phyloP scores from a whole-genome alignment of 202 grass and related monocot genomes.

The Schoenoplectus triqueter region DNA sequence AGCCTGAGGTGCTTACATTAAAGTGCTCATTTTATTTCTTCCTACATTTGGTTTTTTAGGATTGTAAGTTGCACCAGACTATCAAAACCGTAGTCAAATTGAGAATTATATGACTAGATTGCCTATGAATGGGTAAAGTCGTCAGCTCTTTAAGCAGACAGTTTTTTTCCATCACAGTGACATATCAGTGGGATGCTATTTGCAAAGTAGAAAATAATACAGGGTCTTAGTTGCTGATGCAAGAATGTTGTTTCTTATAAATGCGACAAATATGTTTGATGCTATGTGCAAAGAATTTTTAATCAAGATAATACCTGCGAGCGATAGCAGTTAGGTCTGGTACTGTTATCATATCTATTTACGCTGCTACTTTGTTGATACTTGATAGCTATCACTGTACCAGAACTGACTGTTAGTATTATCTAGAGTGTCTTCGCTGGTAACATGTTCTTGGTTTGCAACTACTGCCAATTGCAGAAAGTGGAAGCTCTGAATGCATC shows the following conservation, averaged over 20 bases:
- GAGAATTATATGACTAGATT: neutral
- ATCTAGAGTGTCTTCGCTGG: neutral
- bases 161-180: neutral
- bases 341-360: neutral
- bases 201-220: neutral
- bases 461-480: neutral
- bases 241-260: neutral
- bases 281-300: neutral
- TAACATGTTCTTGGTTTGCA: neutral
- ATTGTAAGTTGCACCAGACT: neutral
- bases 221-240: neutral
- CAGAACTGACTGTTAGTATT: neutral
- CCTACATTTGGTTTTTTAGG: neutral
- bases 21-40: conserved; percentile 15
- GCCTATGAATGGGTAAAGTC: neutral
- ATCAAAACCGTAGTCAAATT: neutral
- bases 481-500: neutral
- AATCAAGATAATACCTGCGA: neutral
- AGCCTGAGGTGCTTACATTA: conserved; percentile 52
- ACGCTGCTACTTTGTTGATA: neutral
- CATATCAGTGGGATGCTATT: neutral
- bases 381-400: neutral
- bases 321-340: neutral
- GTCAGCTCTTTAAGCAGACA: neutral
- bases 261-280: neutral